Percentiles rank a stretch among this genome's conserved stretches.
These are phyloP conservation scores for Cardamine resedifolia DNA, from an alignment of 345 rosid genomes.

Conservation along the genomic window DNA sequence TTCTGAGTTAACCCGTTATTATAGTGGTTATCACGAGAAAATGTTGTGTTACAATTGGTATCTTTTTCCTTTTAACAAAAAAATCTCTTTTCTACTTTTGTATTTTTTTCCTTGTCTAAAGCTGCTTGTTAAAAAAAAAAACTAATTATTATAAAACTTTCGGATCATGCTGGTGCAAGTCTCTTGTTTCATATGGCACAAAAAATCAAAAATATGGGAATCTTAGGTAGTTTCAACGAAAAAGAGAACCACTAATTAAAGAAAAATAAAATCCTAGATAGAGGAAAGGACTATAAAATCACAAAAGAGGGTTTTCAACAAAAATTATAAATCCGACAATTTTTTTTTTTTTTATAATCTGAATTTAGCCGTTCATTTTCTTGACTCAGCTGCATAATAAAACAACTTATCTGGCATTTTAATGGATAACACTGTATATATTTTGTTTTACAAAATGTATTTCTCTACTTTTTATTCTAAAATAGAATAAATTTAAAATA, in stretches of 20 bases:
- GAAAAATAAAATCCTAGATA: background rate
- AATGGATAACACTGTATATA: too few relatives aligned
- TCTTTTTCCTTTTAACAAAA: too few relatives aligned
- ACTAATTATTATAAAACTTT: background rate
- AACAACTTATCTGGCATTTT: background rate
- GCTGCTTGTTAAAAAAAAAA: background rate
- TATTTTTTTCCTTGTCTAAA: background rate
- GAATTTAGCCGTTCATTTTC: background rate
- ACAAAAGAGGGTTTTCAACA: background rate
- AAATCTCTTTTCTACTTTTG: too few relatives aligned
- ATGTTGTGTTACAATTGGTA: background rate
- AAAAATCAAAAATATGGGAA: slow-evolving; percentile 16
- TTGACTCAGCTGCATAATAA: background rate
- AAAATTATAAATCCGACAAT: background rate
- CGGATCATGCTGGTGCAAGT: slow-evolving; percentile 13
- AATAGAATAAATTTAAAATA: too few relatives aligned
- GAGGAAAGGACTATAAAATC: background rate
- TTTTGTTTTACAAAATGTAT: too few relatives aligned
- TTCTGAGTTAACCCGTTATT: background rate
- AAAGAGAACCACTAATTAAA: background rate
- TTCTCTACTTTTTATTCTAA: too few relatives aligned
- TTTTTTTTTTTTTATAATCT: background rate
- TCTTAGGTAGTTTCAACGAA: background rate
- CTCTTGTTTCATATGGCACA: background rate
- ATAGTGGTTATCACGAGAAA: background rate